phyloP scores from a whole-genome alignment of 2,329 filamentous ascomycete species.

The Thermochaetoides dissita region DNA sequence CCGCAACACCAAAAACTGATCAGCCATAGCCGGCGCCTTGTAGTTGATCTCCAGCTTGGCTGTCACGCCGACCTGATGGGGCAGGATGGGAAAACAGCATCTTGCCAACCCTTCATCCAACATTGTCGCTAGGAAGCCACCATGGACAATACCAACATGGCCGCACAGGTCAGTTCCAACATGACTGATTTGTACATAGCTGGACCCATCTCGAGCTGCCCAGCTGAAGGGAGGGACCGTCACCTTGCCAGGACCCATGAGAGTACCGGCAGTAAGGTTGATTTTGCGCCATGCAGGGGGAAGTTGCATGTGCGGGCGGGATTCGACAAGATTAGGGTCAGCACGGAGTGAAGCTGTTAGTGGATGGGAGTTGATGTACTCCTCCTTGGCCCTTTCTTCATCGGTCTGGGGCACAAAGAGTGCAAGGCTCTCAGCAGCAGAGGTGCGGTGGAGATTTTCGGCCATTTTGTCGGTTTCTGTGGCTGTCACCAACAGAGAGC shows the following conservation, averaged over 20 bases:
- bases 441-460: too few relatives aligned
- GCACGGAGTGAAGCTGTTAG: slow-evolving; percentile 55
- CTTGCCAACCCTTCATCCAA: slow-evolving; percentile 80
- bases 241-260: slow-evolving; percentile 62
- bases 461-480: too few relatives aligned
- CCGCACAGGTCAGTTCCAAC: slow-evolving; percentile 72
- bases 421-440: too few relatives aligned
- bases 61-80: slow-evolving; percentile 74
- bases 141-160: slow-evolving; percentile 81
- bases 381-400: slow-evolving; percentile 47
- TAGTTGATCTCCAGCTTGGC: slow-evolving; percentile 78
- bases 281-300: slow-evolving; percentile 53
- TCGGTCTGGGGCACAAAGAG: slow-evolving; percentile 48
- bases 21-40: slow-evolving; percentile 62
- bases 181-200: slow-evolving; percentile 59
- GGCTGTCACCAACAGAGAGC: too few relatives aligned
- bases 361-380: slow-evolving; percentile 61
- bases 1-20: slow-evolving; percentile 61
- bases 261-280: slow-evolving; percentile 69
- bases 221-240: slow-evolving; percentile 71
- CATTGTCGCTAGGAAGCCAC: slow-evolving; percentile 80
- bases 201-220: slow-evolving; percentile 54
- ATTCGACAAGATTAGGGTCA: slow-evolving; percentile 55
- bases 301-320: slow-evolving; percentile 77
- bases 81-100: slow-evolving; percentile 77